Evolutionary conservation across 768 basidiomycete species (phyloP), one percentile per base, ranked within the genome.

Genomic region (Zangia roseola): DNA sequence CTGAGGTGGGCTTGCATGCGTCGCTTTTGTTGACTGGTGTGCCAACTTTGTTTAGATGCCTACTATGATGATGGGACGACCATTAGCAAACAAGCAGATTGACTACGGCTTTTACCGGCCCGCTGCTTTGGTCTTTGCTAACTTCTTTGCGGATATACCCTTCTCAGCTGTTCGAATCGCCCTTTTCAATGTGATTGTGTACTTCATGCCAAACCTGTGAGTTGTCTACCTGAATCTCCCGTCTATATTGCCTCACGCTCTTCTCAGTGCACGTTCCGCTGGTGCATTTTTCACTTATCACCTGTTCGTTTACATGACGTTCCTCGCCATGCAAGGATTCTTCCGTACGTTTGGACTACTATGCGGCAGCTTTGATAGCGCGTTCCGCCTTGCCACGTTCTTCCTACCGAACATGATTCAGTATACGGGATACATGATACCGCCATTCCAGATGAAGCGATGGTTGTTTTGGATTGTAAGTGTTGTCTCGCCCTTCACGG

Each of bases 391-490:
- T 24, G 79, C 76, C 26, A 79, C 74, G 35, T 80, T 91, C 72
- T 83, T 91, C 71, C 75, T 91, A 49, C 84, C 89, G 4, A 86
- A 86, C 62, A 81, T 92, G 61, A 71, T 90, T 45, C 72, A 82
- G 56, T 92, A 87, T 60, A 73, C 78, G 17, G 88, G 87, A 5
- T 86, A 86, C 61, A 77, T 83, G 43, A 80, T 89, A 50, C 84
- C 84, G 0, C 77, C 80, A 7, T 73, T 74, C 54, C 72, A 77
- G 52, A 88, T 89, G 86, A 86, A 89, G 62, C 72, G 83, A 36
- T 91, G 86, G 86, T 62, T 93, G 9, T 90, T 89, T 72, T 93
- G 91, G 91, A 84, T 91, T 25, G 84, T 85, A 57, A 54, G 82
- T 73, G 37, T 31, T 28, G 2, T 16, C 36, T 34, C 9, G 43